Evolutionary conservation across 192 early-diverging fungal species (phyloP), one percentile per base, ranked within the genome.

Genomic region (Coemansia asiatica): DNA sequence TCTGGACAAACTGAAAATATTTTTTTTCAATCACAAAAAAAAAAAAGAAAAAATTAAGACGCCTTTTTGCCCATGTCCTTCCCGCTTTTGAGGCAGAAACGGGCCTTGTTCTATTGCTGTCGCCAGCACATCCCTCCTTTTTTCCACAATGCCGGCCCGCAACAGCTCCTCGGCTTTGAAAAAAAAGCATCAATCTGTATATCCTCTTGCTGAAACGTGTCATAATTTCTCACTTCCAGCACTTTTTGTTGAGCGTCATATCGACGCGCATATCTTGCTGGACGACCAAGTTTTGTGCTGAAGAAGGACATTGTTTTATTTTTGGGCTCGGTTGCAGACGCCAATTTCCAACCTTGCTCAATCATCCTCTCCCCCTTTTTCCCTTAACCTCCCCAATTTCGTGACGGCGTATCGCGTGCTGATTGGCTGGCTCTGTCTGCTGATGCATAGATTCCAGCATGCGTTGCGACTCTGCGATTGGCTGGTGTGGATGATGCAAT

Each of bases 371-470:
- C 13, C 4, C 19, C 47, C 19, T 12, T 48, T 48, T 48, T 48
- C 13, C 19, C 19, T 48, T 48, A 2, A 15, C 18, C 18, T 48
- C 51, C 51, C 22, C 51, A 48, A 48, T 55, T 29, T 55, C 53
- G 53, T 27, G 53, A 55, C 53, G 29, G 66, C n/a, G 23, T 5
- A 16, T 31, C 66, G 66, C 66, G 66, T 61, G 33, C 51, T 61
- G 59, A 68, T 68, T 68, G 67, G 67, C 67, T 18, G 19, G 51
- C n/a, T 6, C 0, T 23, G 25, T 10, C n/a, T 25, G 29, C 29
- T 40, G 53, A 21, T 27, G 7, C 4, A 38, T 33, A 55, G 38
- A 33, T 5, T 18, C 51, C 21, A 9, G 40, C 8, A 25, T 55
- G 53, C 53, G 53, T 18, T 55, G 53, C 22, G 12, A 27, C 28